phyloP scores from a whole-genome alignment of 345 rosid genomes.

The Fremontodendron californicum region DNA sequence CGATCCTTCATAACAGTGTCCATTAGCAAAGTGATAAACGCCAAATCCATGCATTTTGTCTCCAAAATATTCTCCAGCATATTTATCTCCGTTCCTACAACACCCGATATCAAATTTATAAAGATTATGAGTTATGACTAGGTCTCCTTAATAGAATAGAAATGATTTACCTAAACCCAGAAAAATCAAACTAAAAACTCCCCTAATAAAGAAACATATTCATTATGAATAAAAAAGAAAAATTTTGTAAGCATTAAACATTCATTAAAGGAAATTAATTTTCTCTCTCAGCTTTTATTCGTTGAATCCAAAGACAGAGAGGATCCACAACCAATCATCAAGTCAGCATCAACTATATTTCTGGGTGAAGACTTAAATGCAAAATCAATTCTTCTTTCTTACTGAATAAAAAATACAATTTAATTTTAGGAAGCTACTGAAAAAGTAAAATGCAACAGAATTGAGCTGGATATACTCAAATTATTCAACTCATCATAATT shows the following conservation, averaged over 20 bases:
- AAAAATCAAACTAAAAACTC: neutral
- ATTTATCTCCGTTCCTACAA: constrained; percentile 87
- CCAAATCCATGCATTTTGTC: constrained; percentile 95
- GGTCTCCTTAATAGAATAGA: neutral
- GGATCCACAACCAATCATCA: constrained; percentile 6
- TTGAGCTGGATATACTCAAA: neutral
- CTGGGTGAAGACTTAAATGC: neutral
- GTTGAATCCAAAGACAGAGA: neutral
- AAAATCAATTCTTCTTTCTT: neutral
- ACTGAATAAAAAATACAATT: neutral
- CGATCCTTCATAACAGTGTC: constrained; percentile 90
- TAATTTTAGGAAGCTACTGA: neutral
- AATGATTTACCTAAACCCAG: constrained; percentile 2
- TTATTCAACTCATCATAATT: neutral
- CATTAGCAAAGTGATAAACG: constrained; percentile 77
- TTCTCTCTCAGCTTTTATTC: neutral
- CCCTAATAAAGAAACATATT: neutral
- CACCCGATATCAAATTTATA: constrained; percentile 13
- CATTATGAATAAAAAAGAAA: neutral
- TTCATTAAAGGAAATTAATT: neutral
- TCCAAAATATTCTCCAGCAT: constrained; percentile 89
- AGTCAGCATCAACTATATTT: neutral
- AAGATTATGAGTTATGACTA: neutral
- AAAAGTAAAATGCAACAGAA: neutral
- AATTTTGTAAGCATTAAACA: neutral